Conservation (phyloP, 768 basidiomycete species). For the Lactarius deliciosus region DNA sequence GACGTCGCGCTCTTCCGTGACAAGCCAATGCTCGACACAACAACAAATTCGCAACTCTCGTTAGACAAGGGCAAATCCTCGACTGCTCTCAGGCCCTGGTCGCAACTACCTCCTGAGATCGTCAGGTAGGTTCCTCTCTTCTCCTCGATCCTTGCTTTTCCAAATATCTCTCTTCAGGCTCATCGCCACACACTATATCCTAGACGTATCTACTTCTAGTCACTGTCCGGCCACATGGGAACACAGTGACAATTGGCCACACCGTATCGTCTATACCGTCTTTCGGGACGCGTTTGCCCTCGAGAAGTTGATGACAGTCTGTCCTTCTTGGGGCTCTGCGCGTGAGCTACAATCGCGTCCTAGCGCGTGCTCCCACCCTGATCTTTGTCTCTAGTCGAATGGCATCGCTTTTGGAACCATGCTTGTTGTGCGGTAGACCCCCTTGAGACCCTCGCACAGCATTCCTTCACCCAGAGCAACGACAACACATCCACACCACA, state of each 20-base stretch:
- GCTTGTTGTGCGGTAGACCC: conserved; percentile 64
- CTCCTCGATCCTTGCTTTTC: not conserved
- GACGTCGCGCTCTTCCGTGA: conserved; percentile 31
- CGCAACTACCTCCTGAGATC: conserved; percentile 60
- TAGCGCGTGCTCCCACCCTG: conserved; percentile 29
- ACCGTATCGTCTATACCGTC: conserved; percentile 58
- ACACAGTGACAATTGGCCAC: conserved; percentile 56
- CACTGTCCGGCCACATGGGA: conserved; percentile 53
- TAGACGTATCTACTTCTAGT: conserved; percentile 43
- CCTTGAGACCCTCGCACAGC: conserved; percentile 50
- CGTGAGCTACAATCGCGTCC: conserved; percentile 24
- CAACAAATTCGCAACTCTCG: conserved; percentile 7
- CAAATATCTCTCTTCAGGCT: conserved; percentile 40
- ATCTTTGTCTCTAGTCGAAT: conserved; percentile 50
- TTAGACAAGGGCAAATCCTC: conserved; percentile 54
- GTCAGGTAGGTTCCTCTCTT: conserved; percentile 43
- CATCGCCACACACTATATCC: conserved; percentile 59
- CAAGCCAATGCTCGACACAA: conserved; percentile 35
- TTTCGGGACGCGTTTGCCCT: conserved; percentile 43
- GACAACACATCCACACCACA: conserved; percentile 31
- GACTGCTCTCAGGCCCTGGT: conserved; percentile 55
- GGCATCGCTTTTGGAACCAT: conserved; percentile 69
- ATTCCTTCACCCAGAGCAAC: conserved; percentile 44
- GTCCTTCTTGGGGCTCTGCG: conserved; percentile 28
- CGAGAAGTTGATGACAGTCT: conserved; percentile 29